A percentile compares a stretch with the other conserved stretches of the same genome.
phyloP scores from a whole-genome alignment of 2,329 filamentous ascomycete genomes.

The Bertia moriformis region DNA sequence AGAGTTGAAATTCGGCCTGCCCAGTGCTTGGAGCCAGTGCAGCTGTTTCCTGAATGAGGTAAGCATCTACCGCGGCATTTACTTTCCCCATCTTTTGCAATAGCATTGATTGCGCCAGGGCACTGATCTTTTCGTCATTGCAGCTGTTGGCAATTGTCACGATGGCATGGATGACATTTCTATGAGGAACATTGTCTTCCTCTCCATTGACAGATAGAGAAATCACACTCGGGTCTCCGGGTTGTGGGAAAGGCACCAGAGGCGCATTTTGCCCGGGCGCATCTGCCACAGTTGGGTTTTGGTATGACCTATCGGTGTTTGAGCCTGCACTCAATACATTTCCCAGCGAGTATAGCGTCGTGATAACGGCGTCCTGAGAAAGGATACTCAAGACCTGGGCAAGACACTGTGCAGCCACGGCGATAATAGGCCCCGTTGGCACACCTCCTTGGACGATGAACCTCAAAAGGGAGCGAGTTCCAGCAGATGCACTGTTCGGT shows the following conservation, averaged over 20 bases:
- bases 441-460: slow-evolving; percentile 71
- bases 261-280: slow-evolving; percentile 23
- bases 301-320: slow-evolving; percentile 26
- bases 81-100: slow-evolving; percentile 89
- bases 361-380: slow-evolving; percentile 86
- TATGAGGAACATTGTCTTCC: slow-evolving; percentile 63
- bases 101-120: slow-evolving; percentile 85
- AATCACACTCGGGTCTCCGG: slow-evolving; percentile 66
- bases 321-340: slow-evolving; percentile 74
- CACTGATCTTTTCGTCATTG: slow-evolving; percentile 81
- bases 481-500: slow-evolving; percentile 55
- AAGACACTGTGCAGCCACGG: slow-evolving; percentile 69
- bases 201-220: slow-evolving; percentile 62
- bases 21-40: slow-evolving; percentile 64
- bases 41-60: slow-evolving; percentile 72
- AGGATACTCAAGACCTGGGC: slow-evolving; percentile 68
- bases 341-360: slow-evolving; percentile 87
- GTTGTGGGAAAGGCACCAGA: slow-evolving; percentile 25
- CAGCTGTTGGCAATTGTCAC: slow-evolving; percentile 74
- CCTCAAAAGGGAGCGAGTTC: slow-evolving; percentile 67
- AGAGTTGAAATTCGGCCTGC: slow-evolving; percentile 66
- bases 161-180: slow-evolving; percentile 87
- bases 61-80: slow-evolving; percentile 63
- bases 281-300: slow-evolving; percentile 32
- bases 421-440: slow-evolving; percentile 53